Conservation (phyloP, 2,329 filamentous ascomycete genomes). For the Aspergillus vadensis region DNA sequence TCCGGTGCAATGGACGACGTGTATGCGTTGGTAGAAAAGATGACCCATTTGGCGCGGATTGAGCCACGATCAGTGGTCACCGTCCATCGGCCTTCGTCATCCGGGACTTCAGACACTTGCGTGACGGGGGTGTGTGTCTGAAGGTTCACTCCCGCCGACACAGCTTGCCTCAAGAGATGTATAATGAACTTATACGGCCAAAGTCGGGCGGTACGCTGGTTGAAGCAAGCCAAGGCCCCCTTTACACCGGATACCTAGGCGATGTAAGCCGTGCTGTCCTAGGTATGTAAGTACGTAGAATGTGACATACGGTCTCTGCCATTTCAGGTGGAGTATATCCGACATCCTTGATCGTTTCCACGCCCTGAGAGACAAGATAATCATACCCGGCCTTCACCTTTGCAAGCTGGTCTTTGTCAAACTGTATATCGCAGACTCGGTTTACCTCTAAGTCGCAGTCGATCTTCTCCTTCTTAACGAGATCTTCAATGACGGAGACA, state of each 20-base stretch:
- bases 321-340: constrained; percentile 23
- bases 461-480: constrained; percentile 45
- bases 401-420: constrained; percentile 32
- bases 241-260: constrained; percentile 41
- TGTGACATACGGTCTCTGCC: constrained; percentile 27
- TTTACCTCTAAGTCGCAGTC: constrained; percentile 48
- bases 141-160: constrained; percentile 51
- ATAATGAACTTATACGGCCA: constrained; percentile 79
- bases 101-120: constrained; percentile 27
- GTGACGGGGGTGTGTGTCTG: constrained; percentile 56
- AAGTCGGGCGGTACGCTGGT: constrained; percentile 35
- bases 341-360: constrained; percentile 32
- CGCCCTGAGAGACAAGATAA: constrained; percentile 28
- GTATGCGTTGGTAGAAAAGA: constrained; percentile 83
- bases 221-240: constrained; percentile 37
- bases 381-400: constrained; percentile 35
- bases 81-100: constrained; percentile 52
- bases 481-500: constrained; percentile 41
- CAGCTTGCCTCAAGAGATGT: constrained; percentile 66
- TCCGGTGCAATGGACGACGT: constrained; percentile 72
- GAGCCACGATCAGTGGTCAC: constrained; percentile 69
- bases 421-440: constrained; percentile 42
- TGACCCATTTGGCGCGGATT: constrained; percentile 63
- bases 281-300: neutral
- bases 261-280: neutral